Base-by-base conservation (phyloP, 192 early-diverging fungal species). In the Coemansia sp. region DNA sequence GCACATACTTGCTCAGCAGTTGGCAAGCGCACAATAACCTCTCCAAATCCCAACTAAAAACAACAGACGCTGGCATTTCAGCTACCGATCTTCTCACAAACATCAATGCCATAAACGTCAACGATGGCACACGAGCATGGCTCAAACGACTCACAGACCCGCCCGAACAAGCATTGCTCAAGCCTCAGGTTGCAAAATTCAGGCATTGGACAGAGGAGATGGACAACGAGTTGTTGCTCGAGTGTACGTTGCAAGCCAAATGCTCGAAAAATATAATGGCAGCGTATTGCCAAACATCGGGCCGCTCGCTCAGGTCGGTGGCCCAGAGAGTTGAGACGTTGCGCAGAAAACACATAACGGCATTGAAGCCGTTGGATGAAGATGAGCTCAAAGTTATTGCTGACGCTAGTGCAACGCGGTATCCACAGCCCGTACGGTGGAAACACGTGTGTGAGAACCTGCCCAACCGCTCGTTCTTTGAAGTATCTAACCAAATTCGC, bases 1-100 rank as follows among this genome's bases (percentile, higher is more conserved):
- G 32, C 32, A 47, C 5, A 27, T 61, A 66, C n/a, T 58, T 63
- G 19, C 19, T 56, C 4, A 53, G 27, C 2, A 39, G 14, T 12
- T 73, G 71, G 50, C 50, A 18, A 10, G 19, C 19, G 0, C 50
- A 24, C 50, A 4, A 3, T 20, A 6, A n/a, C 11, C 20, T 19
- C n/a, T 16, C 47, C 10, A 18, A 18, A n/a, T 1, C 18, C 7
- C 50, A 52, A 2, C 16, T 52, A 4, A 14, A 52, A 52, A 19
- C 10, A 11, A 52, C 23, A 7, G 50, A 52, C 19, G 50, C 19
- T 0, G 50, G 50, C 7, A 20, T 52, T 3, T 18, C 50, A 12
- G 50, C 50, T 9, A 9, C 23, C 9, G 19, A 52, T 16, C 50
- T 52, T 10, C 50, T 52, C 7, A 9, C 7, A 19, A 24, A 18